Conservation (phyloP, 2,329 filamentous ascomycete species). For the Cladosporium sp. region DNA sequence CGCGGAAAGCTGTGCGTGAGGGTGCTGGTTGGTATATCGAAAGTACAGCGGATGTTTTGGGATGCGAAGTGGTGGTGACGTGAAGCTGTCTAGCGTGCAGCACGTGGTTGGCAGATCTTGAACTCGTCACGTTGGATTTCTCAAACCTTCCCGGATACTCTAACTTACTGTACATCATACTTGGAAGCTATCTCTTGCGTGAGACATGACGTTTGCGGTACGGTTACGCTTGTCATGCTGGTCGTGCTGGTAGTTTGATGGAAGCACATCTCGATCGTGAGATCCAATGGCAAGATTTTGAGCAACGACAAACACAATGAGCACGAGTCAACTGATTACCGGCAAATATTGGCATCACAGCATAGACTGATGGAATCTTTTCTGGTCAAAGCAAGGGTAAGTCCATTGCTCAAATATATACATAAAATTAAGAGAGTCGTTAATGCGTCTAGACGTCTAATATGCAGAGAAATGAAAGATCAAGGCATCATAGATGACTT, state of each 20-base stretch:
- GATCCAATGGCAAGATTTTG: background rate
- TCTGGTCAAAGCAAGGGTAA: background rate
- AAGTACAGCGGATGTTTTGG: background rate
- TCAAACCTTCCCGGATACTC: background rate
- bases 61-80: background rate
- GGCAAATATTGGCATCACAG: background rate
- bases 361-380: background rate
- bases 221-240: background rate
- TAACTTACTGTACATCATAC: background rate
- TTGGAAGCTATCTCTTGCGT: background rate
- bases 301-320: background rate
- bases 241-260: background rate
- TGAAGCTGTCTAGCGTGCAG: background rate
- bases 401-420: conserved; percentile 7
- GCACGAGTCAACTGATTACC: background rate
- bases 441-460: conserved; percentile 17
- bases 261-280: background rate
- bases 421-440: conserved; percentile 11
- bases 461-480: conserved; percentile 8
- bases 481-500: background rate
- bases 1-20: background rate
- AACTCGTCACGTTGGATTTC: background rate
- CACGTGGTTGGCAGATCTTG: background rate
- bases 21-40: background rate
- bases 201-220: background rate